Percentiles rank a stretch among this genome's conserved stretches.
phyloP scores from a whole-genome alignment of 345 rosid species.

The Acer campestre region DNA sequence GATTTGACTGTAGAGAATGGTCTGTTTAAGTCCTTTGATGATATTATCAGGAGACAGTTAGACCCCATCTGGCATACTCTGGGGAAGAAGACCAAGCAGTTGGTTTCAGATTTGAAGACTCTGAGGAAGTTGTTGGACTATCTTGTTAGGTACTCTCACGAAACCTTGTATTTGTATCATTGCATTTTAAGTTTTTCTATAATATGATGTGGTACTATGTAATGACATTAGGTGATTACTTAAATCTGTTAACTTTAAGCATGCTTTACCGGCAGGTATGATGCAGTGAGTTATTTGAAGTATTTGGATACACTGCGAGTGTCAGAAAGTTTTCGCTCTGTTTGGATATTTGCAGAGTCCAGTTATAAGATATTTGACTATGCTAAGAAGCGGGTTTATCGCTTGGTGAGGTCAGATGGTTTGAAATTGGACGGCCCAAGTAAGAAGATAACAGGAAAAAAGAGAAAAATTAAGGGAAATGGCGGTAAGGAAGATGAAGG shows the following conservation, averaged over 20 bases:
- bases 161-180: background rate
- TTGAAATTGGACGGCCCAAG: slow-evolving; percentile 42
- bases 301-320: slow-evolving; percentile 94
- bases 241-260: slow-evolving; percentile 10
- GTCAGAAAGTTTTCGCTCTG: slow-evolving; percentile 96
- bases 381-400: slow-evolving; percentile 93
- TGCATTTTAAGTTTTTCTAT: background rate
- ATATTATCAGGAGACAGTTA: slow-evolving; percentile 90
- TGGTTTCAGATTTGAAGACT: slow-evolving; percentile 97
- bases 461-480: slow-evolving; percentile 57
- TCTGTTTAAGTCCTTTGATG: slow-evolving; percentile 96
- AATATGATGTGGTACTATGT: background rate
- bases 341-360: slow-evolving; percentile 98
- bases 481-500: slow-evolving; percentile 40
- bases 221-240: background rate
- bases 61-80: slow-evolving; percentile 98
- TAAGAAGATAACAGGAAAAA: slow-evolving; percentile 48
- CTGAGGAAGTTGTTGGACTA: slow-evolving; percentile 91
- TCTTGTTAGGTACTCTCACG: slow-evolving; percentile 75
- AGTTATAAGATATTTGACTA: slow-evolving; percentile 96
- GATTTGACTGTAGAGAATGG: slow-evolving; percentile 97
- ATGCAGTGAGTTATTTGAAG: slow-evolving; percentile 96
- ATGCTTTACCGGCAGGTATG: slow-evolving; percentile 60
- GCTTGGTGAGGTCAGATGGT: slow-evolving; percentile 54
- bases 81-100: slow-evolving; percentile 94